A percentile compares a stretch with the other conserved stretches of the same genome.
phyloP scores from a whole-genome alignment of 2,329 filamentous ascomycete genomes.

The Helotiales sp. region DNA sequence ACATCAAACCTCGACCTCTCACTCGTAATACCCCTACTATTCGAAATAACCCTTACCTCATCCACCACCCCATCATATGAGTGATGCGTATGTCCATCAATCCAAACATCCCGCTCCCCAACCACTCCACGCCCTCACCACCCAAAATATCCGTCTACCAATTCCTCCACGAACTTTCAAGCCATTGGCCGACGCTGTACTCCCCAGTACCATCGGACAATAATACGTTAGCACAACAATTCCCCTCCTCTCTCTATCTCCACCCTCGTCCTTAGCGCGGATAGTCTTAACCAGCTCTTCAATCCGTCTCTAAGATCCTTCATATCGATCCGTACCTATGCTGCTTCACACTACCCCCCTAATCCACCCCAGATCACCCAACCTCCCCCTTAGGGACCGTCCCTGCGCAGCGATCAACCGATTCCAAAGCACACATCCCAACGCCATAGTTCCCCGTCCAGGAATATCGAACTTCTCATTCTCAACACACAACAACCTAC shows the following conservation, averaged over 20 bases:
- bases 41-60: background rate
- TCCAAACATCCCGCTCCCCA: slow-evolving; percentile 7
- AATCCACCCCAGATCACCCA: background rate
- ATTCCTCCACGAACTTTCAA: background rate
- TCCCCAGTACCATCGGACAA: background rate
- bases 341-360: background rate
- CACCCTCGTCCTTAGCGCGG: background rate
- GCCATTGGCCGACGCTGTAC: background rate
- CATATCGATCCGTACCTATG: background rate
- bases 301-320: background rate
- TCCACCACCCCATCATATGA: background rate
- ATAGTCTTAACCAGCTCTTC: background rate
- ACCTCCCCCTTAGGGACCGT: background rate
- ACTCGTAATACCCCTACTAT: background rate
- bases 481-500: background rate
- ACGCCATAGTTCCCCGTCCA: background rate
- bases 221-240: background rate
- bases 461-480: background rate
- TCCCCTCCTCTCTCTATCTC: too few species aligned
- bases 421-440: background rate
- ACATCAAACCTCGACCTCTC: too few species aligned
- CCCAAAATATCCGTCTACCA: slow-evolving; percentile 8
- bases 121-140: slow-evolving; percentile 5
- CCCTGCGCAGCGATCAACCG: background rate
- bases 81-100: slow-evolving; percentile 9